A percentile compares a stretch with the other conserved stretches of the same genome.
phyloP scores from a whole-genome alignment of 495 filamentous ascomycete genomes.

The Diplogelasinospora grovesii region DNA sequence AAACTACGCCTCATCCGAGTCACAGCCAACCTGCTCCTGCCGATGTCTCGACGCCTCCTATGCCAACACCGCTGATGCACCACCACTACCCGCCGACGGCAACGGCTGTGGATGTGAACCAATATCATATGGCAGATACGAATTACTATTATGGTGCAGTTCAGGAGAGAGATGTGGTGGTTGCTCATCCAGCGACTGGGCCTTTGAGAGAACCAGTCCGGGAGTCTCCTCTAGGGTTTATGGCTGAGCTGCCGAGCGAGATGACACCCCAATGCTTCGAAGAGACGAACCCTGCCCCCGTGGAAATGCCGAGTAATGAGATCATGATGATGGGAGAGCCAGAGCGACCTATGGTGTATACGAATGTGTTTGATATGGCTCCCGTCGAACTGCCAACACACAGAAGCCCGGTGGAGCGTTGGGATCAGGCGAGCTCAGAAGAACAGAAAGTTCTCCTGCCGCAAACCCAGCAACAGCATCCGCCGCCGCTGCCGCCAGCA shows the following conservation, averaged over 20 bases:
- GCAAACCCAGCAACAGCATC: background rate
- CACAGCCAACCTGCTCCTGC: conserved; percentile 14
- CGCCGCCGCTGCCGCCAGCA: no score
- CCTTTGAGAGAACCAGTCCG: no score
- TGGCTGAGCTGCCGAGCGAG: conserved; percentile 38
- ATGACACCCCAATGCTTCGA: conserved; percentile 26
- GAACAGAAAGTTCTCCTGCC: conserved; percentile 10
- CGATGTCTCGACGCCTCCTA: no score
- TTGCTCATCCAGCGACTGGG: no score
- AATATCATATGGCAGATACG: no score
- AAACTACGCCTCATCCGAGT: conserved; percentile 14
- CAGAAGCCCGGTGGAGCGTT: background rate
- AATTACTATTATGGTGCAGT: no score
- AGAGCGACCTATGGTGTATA: conserved; percentile 12
- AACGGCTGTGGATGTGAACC: conserved; percentile 2
- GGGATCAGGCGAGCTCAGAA: background rate
- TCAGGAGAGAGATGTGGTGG: no score
- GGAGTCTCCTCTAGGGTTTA: conserved; percentile 36
- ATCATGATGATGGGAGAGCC: conserved; percentile 11
- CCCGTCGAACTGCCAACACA: conserved; percentile 25
- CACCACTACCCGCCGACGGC: no score
- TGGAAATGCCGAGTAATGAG: conserved; percentile 32
- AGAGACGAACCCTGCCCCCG: conserved; percentile 34
- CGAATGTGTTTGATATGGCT: conserved; percentile 25
- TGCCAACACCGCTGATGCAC: no score